phyloP scores from a whole-genome alignment of 805 yeast species.

The Kodamaea restingae region DNA sequence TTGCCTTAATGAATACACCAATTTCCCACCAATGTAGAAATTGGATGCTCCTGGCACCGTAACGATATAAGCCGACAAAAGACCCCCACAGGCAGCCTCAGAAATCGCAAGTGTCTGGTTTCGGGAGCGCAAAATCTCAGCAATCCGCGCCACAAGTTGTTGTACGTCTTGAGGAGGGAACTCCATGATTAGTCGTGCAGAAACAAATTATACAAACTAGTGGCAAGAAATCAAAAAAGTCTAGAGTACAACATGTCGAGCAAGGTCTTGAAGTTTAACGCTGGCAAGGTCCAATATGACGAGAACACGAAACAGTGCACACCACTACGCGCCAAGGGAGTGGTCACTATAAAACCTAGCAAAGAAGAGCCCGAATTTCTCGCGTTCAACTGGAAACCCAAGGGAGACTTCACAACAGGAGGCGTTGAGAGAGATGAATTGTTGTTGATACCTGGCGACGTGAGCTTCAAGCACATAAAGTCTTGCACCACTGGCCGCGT shows the following conservation, averaged over 20 bases:
- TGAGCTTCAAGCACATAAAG: constrained; percentile 64
- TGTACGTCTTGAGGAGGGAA: constrained; percentile 63
- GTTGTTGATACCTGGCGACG: constrained; percentile 81
- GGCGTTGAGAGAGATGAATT: constrained; percentile 55
- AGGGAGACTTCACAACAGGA: constrained; percentile 41
- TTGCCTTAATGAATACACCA: constrained; percentile 73
- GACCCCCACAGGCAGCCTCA: constrained; percentile 90
- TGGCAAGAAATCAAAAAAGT: not conserved
- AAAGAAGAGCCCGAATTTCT: constrained; percentile 70
- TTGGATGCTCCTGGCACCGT: constrained; percentile 82
- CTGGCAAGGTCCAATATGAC: constrained; percentile 70
- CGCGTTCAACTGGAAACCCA: constrained; percentile 71
- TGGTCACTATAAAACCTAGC: constrained; percentile 54
- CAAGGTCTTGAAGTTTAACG: constrained; percentile 56
- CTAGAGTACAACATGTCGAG: constrained; percentile 1
- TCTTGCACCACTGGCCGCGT: constrained; percentile 78
- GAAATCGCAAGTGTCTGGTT: constrained; percentile 71
- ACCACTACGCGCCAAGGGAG: constrained; percentile 70
- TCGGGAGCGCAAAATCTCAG: constrained; percentile 48
- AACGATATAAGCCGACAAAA: constrained; percentile 73
- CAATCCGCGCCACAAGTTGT: constrained; percentile 51
- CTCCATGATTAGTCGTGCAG: constrained; percentile 13
- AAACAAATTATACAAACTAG: too few species aligned
- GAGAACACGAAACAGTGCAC: constrained; percentile 59
- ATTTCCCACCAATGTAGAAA: constrained; percentile 80